Base-by-base conservation (phyloP, 441 rosid genomes). In the Gossypium davidsonii region DNA sequence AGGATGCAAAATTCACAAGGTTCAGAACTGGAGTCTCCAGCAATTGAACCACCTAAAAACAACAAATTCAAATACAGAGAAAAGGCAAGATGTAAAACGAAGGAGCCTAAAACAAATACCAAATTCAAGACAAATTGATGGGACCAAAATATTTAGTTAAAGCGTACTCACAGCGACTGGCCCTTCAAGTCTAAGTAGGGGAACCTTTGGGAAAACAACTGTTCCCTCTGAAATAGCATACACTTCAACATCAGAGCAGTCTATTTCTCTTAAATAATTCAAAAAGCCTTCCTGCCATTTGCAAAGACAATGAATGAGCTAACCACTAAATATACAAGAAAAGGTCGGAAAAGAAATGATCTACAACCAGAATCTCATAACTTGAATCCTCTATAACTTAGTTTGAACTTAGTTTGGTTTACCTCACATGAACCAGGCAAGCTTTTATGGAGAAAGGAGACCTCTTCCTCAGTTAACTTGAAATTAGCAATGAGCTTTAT, bases 161-260 rank as follows among this genome's bases (percentile, higher is more conserved):
- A 70, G 68, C 51, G 62, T 78, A 88, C 99, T 90, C 75, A 91
- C 99, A 76, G 96, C 97, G 67, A 90, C 76, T 20, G 97, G 98
- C 53, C 98, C 99, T 86, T 91, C 97, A 57, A 94, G 83, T 82
- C 97, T 83, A 78, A 94, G 77, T 62, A 94, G 82, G 74, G 98
- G 99, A 42, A 94, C 93, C 83, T 94, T 94, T 2, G 99, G 98
- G 79, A 94, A 94, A 81, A 92, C 99, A 73, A 90, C 97, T 8
- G 96, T 77, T 51, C 99, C 99, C 84, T 94, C 98, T 1, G 96
- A 64, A 80, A 90, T 79, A 69, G 99, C 91, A 86, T 89, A 88
- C 4, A 92, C 87, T 85, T 94, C 94, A 75, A 94, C 92, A 56
- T 90, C 93, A 73, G 96, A 91, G 79, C 99, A 92, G 79, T 94